Evolutionary conservation across 2,329 filamentous ascomycete species (phyloP).

Genomic region (Neopestalotiopsis sp.): DNA sequence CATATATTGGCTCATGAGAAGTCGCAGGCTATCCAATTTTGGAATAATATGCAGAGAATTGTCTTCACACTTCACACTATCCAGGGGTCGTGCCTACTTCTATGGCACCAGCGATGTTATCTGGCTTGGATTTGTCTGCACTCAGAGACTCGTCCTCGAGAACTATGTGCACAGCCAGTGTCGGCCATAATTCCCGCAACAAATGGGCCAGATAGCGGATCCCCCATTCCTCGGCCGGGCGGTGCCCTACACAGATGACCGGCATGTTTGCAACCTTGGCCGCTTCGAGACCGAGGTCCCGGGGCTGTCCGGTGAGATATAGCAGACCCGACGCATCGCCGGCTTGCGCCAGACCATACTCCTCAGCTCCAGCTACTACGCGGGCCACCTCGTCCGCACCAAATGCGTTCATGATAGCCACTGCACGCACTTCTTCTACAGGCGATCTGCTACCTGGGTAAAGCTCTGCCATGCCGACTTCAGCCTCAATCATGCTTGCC

Average conservation of each 20-base stretch:
- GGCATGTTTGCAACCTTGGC: conserved; percentile 22
- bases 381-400: conserved; percentile 25
- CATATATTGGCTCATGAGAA: too few species aligned
- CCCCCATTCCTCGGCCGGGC: conserved; percentile 27
- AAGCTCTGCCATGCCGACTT: conserved; percentile 20
- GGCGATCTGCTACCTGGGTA: conserved; percentile 18
- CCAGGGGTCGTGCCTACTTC: not conserved
- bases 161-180: conserved; percentile 20
- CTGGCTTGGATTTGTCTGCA: not conserved
- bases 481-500: not conserved
- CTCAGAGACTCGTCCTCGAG: conserved; percentile 22
- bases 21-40: too few species aligned
- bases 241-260: conserved; percentile 26
- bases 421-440: conserved; percentile 1
- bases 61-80: not conserved
- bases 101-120: not conserved
- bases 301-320: conserved; percentile 25
- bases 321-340: conserved; percentile 15
- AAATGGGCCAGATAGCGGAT: conserved; percentile 22
- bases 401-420: conserved; percentile 29
- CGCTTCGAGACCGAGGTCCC: conserved; percentile 23
- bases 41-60: not conserved
- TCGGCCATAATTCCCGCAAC: conserved; percentile 21
- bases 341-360: not conserved
- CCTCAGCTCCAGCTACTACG: conserved; percentile 15